A percentile compares a stretch with the other conserved stretches of the same genome.
Conservation (phyloP, 768 basidiomycete genomes). For the Dendrothele bispora region DNA sequence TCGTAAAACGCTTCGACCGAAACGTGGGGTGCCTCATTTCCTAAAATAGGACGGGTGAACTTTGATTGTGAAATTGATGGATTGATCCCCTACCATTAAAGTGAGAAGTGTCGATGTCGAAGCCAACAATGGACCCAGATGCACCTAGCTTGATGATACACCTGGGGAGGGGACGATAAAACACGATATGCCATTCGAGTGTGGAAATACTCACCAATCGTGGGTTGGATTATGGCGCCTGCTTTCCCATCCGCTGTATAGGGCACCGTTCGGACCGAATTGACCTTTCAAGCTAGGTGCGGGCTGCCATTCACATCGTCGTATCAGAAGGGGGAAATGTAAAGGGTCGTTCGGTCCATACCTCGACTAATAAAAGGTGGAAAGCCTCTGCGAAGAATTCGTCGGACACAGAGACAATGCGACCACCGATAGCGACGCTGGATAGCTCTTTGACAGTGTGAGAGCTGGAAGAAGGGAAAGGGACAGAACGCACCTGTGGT, state of each 20-base stretch:
- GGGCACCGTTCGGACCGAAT: conserved; percentile 92
- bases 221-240: conserved; percentile 83
- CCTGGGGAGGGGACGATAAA: conserved; percentile 51
- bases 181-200: neutral
- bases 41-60: conserved; percentile 31
- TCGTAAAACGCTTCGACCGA: conserved; percentile 66
- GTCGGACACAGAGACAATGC: conserved; percentile 78
- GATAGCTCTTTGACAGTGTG: conserved; percentile 70
- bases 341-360: neutral
- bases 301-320: conserved; percentile 52
- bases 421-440: conserved; percentile 78
- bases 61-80: neutral
- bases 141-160: conserved; percentile 89
- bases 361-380: conserved; percentile 68
- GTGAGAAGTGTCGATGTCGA: conserved; percentile 94
- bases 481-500: conserved; percentile 45
- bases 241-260: conserved; percentile 94
- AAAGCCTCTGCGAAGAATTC: conserved; percentile 93
- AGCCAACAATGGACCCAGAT: conserved; percentile 68
- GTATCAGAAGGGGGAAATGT: neutral
- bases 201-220: conserved; percentile 66
- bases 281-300: conserved; percentile 91
- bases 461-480: neutral
- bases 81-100: conserved; percentile 67
- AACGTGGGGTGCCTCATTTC: conserved; percentile 84